Percentiles rank a stretch among this genome's conserved stretches.
phyloP scores from a whole-genome alignment of 2,329 filamentous ascomycete species.

The Colletotrichum zoysiae region DNA sequence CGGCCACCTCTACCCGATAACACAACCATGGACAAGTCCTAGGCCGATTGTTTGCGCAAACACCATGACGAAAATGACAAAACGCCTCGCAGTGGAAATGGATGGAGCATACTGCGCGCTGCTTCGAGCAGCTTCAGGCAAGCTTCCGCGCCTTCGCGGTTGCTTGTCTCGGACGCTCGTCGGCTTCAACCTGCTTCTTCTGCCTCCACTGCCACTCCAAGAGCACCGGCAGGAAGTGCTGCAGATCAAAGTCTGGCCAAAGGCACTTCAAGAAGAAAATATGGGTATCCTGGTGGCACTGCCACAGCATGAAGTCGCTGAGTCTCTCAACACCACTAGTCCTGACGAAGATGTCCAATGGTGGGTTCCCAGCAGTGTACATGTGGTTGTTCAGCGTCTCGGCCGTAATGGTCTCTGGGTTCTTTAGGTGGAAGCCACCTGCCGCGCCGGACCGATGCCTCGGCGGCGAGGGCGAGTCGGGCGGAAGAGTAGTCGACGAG shows the following conservation, averaged over 20 bases:
- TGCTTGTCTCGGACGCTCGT: slow-evolving; percentile 58
- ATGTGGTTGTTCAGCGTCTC: slow-evolving; percentile 87
- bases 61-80: neutral
- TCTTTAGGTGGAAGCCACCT: slow-evolving; percentile 51
- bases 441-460: slow-evolving; percentile 30
- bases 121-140: slow-evolving; percentile 11
- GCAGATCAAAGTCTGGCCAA: slow-evolving; percentile 96
- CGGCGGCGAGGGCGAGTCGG: slow-evolving; percentile 64
- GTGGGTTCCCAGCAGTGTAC: slow-evolving; percentile 87
- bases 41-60: slow-evolving; percentile 5
- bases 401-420: slow-evolving; percentile 88
- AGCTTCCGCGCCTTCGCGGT: slow-evolving; percentile 31
- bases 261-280: slow-evolving; percentile 92
- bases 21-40: neutral
- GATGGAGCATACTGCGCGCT: neutral
- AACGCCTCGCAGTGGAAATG: slow-evolving; percentile 17
- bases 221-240: slow-evolving; percentile 91
- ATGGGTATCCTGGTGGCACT: slow-evolving; percentile 92
- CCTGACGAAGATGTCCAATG: slow-evolving; percentile 89
- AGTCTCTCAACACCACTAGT: slow-evolving; percentile 93
- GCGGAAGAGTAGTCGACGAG: slow-evolving; percentile 70
- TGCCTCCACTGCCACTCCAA: slow-evolving; percentile 86
- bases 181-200: slow-evolving; percentile 69
- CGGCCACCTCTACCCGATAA: neutral
- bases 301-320: slow-evolving; percentile 99